Percentiles rank a stretch among this genome's conserved stretches.
phyloP scores from a whole-genome alignment of 805 yeast genomes.

The Candida tallmaniae region DNA sequence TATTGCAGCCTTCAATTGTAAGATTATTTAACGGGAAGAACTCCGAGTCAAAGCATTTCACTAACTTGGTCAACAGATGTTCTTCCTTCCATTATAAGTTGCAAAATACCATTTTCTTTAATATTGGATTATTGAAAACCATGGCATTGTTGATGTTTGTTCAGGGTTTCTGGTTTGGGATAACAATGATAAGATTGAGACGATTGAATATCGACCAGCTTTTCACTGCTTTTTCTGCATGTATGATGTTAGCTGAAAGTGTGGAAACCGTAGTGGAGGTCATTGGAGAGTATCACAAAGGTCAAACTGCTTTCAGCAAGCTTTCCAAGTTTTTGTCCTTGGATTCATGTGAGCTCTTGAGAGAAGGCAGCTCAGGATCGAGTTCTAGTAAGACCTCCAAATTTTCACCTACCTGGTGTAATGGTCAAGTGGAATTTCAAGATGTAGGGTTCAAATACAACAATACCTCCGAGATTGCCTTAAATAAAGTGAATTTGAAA shows the following conservation, averaged over 20 bases:
- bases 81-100: slow-evolving; percentile 37
- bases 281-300: slow-evolving; percentile 62
- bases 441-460: slow-evolving; percentile 64
- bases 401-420: slow-evolving; percentile 13
- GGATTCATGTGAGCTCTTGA: neutral
- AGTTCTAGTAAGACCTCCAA: neutral
- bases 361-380: neutral
- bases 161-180: slow-evolving; percentile 92
- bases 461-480: slow-evolving; percentile 44
- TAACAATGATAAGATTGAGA: slow-evolving; percentile 52
- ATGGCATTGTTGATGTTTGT: slow-evolving; percentile 73
- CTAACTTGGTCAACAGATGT: slow-evolving; percentile 28
- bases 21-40: slow-evolving; percentile 55
- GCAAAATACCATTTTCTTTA: slow-evolving; percentile 48
- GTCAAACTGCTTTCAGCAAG: slow-evolving; percentile 59
- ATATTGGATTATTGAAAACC: slow-evolving; percentile 52
- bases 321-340: slow-evolving; percentile 19
- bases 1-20: slow-evolving; percentile 56
- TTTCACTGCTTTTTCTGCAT: slow-evolving; percentile 78
- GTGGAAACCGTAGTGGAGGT: slow-evolving; percentile 54
- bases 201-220: slow-evolving; percentile 57
- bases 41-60: slow-evolving; percentile 46
- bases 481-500: slow-evolving; percentile 44
- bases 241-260: slow-evolving; percentile 65
- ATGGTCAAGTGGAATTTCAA: slow-evolving; percentile 51